Conservation (phyloP, 352 stramenopile genomes). For the Phytophthora melonis region DNA sequence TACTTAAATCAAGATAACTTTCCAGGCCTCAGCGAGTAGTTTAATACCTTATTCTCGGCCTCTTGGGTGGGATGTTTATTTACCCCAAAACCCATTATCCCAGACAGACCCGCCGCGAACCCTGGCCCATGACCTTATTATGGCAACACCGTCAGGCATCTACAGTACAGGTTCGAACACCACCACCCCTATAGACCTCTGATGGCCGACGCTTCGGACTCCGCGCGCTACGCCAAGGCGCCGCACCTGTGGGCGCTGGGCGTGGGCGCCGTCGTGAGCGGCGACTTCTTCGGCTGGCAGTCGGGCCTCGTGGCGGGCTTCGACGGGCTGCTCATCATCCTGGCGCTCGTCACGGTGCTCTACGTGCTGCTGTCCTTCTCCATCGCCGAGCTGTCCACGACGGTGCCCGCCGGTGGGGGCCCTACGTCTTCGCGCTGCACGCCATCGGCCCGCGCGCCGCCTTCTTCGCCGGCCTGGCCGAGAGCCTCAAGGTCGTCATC, state of each 20-base stretch:
- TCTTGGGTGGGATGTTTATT: no score
- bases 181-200: neutral
- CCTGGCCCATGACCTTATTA: neutral
- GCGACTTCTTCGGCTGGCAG: slow-evolving; percentile 79
- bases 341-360: slow-evolving; percentile 40
- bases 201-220: slow-evolving; percentile 19
- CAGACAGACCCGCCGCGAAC: no score
- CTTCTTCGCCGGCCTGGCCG: slow-evolving; percentile 72
- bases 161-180: neutral
- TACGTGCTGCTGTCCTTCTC: slow-evolving; percentile 78
- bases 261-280: slow-evolving; percentile 60
- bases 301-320: slow-evolving; percentile 62
- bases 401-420: slow-evolving; percentile 55
- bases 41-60: no score
- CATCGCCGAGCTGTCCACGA: slow-evolving; percentile 74
- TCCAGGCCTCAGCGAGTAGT: no score
- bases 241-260: slow-evolving; percentile 69
- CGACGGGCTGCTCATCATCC: slow-evolving; percentile 60
- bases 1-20: no score
- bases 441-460: slow-evolving; percentile 58
- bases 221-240: slow-evolving; percentile 57
- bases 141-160: slow-evolving; percentile 5
- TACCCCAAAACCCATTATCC: no score
- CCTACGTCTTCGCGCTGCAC: slow-evolving; percentile 75
- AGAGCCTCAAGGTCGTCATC: slow-evolving; percentile 78